phyloP scores from a whole-genome alignment of 1,284 basidiomycete genomes.

The Sporisorium scitamineum region DNA sequence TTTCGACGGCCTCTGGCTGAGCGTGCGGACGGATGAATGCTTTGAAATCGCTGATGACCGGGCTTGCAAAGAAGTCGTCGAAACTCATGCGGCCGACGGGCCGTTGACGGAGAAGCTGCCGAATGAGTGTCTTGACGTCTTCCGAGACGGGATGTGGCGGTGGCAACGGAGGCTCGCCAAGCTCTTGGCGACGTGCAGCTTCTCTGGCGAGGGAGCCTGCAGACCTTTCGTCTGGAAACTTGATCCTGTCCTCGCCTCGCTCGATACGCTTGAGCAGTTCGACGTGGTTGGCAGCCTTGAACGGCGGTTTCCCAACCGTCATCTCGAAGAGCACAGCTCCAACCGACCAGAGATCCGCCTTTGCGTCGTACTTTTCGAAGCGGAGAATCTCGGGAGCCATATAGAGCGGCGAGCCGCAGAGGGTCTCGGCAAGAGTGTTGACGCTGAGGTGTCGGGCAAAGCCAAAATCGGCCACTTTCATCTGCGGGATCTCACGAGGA shows the following conservation, averaged over 20 bases:
- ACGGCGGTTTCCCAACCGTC: constrained; percentile 90
- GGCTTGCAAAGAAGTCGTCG: constrained; percentile 85
- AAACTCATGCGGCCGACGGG: constrained; percentile 88
- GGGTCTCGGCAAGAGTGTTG: constrained; percentile 93
- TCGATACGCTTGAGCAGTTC: constrained; percentile 95
- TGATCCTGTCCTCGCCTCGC: constrained; percentile 78
- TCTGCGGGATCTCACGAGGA: constrained; percentile 76
- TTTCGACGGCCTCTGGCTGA: constrained; percentile 36
- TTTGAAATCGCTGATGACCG: constrained; percentile 51
- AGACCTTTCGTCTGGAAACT: constrained; percentile 78
- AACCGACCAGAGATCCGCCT: constrained; percentile 97
- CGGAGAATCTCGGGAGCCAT: constrained; percentile 99
- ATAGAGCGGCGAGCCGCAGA: constrained; percentile 97
- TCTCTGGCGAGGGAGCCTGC: constrained; percentile 60
- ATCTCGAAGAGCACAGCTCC: constrained; percentile 97
- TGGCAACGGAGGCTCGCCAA: constrained; percentile 58
- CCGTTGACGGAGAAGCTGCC: constrained; percentile 82
- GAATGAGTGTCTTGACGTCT: constrained; percentile 90
- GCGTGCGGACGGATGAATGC: constrained; percentile 46
- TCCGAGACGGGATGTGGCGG: constrained; percentile 74
- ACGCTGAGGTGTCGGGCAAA: constrained; percentile 93
- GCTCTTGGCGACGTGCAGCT: constrained; percentile 51
- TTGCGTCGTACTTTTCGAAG: constrained; percentile 98
- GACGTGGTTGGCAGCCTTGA: constrained; percentile 94
- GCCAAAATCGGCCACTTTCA: constrained; percentile 86